Base-by-base conservation (phyloP, 1,284 basidiomycete genomes). In the Coriolopsis trogii region DNA sequence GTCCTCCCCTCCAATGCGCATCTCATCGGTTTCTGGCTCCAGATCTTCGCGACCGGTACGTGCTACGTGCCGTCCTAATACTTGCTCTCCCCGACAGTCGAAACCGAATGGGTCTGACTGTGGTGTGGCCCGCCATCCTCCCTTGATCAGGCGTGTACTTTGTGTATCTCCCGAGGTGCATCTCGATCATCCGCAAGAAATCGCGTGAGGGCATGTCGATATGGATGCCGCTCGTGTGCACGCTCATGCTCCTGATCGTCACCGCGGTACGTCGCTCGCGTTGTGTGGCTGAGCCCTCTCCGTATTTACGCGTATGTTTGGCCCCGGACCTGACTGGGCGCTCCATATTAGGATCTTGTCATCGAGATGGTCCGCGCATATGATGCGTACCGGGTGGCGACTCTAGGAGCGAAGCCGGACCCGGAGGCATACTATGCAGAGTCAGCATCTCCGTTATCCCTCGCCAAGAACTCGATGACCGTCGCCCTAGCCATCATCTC, bases 1-100 rank as follows among this genome's bases (percentile, higher is more conserved):
- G 33, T 51, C 18, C 26, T 31, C 37, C 16, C 28, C 2, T 15
- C 41, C 5, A 51, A 51, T 18, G 41, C 49, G 2, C 37, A 41
- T 18, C 42, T 51, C 23, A 26, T 51, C 3, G 49, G 49, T 4
- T 30, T 51, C 4, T 51, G 49, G 49, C 37, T 45, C 21, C 49
- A 51, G 42, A 18, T 51, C 18, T 24, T 51, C 23, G 42, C 36
- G 2, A 41, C 37, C 10, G 49, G 49, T 51, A 31, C 16, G 49
- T 41, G 3, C 10, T 25, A 6, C 21, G 6, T 24, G 20, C 16
- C n/a, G n/a, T n/a, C n/a, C n/a, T n/a, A n/a, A n/a, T n/a, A n/a
- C n/a, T n/a, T n/a, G n/a, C n/a, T n/a, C n/a, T n/a, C n/a, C n/a
- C n/a, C n/a, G n/a, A n/a, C n/a, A n/a, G n/a, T n/a, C n/a, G n/a